phyloP scores from a whole-genome alignment of 305 asterid species.

The Coffea humblotiana region DNA sequence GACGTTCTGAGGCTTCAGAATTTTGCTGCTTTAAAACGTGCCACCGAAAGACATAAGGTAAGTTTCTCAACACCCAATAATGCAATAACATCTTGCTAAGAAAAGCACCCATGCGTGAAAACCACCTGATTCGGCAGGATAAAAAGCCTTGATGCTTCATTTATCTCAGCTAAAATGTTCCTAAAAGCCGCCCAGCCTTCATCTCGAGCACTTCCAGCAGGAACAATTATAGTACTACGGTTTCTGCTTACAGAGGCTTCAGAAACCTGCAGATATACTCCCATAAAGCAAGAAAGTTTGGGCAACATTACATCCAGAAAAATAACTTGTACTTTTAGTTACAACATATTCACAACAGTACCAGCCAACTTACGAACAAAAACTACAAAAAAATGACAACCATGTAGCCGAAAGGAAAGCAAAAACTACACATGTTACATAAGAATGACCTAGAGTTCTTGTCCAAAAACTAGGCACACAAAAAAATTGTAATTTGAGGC shows the following conservation, averaged over 20 bases:
- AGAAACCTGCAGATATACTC: slow-evolving; percentile 56
- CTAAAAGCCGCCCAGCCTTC: slow-evolving; percentile 96
- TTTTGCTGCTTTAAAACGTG: slow-evolving; percentile 43
- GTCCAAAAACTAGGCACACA: background rate
- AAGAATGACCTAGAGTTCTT: background rate
- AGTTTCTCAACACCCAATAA: slow-evolving; percentile 20
- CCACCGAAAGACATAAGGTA: slow-evolving; percentile 25
- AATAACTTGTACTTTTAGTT: no score
- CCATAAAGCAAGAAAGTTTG: background rate
- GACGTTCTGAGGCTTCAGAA: slow-evolving; percentile 65
- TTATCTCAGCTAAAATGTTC: slow-evolving; percentile 83
- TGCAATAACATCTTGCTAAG: slow-evolving; percentile 10
- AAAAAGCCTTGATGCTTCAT: slow-evolving; percentile 77
- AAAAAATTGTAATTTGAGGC: background rate
- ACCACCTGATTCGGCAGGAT: slow-evolving; percentile 67
- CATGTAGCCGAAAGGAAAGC: background rate
- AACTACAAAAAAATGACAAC: no score
- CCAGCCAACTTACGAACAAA: background rate
- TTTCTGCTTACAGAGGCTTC: slow-evolving; percentile 96
- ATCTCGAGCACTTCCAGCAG: slow-evolving; percentile 79
- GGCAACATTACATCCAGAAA: background rate
- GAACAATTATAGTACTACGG: slow-evolving; percentile 94
- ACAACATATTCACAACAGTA: background rate
- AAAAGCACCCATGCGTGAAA: slow-evolving; percentile 9
- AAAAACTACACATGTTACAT: background rate